phyloP scores from a whole-genome alignment of 2,329 filamentous ascomycete species.

The Sphaerulina musiva region DNA sequence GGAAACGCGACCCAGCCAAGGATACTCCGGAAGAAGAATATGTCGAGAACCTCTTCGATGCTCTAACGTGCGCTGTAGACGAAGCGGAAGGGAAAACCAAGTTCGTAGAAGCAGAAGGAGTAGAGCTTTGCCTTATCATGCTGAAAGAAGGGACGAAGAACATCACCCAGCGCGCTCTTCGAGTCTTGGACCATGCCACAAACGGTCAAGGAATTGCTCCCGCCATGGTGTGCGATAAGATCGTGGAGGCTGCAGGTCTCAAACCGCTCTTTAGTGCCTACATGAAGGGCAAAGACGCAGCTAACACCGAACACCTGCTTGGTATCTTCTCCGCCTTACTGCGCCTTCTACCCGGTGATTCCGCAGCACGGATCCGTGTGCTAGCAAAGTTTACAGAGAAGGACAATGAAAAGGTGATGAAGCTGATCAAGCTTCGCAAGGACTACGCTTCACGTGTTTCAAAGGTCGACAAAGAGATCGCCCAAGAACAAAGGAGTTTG shows the following conservation, averaged over 20 bases:
- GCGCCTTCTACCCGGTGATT: constrained; percentile 69
- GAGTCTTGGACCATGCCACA: constrained; percentile 76
- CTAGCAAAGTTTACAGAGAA: constrained; percentile 95
- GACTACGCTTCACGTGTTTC: constrained; percentile 61
- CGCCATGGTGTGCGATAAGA: constrained; percentile 59
- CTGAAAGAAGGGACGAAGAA: constrained; percentile 80
- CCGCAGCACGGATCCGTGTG: constrained; percentile 69
- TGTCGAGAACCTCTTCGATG: constrained; percentile 88
- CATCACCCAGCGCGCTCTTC: constrained; percentile 66
- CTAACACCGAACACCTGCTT: constrained; percentile 70
- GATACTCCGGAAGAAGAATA: constrained; percentile 90
- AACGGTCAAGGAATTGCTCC: constrained; percentile 46
- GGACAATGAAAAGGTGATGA: constrained; percentile 76
- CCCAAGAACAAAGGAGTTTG: constrained; percentile 49
- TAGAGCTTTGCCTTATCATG: constrained; percentile 89
- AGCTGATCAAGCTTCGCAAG: constrained; percentile 63
- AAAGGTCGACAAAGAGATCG: constrained; percentile 58
- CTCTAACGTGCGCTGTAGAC: constrained; percentile 72
- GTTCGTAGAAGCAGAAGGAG: constrained; percentile 82
- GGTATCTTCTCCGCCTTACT: constrained; percentile 80
- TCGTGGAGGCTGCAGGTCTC: constrained; percentile 78
- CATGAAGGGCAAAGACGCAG: constrained; percentile 68
- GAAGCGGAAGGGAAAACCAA: constrained; percentile 67
- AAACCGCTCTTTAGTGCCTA: constrained; percentile 82
- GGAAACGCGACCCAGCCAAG: constrained; percentile 76